Base-by-base conservation (phyloP, 78 protist genomes). In the Diacronema lutheri region DNA sequence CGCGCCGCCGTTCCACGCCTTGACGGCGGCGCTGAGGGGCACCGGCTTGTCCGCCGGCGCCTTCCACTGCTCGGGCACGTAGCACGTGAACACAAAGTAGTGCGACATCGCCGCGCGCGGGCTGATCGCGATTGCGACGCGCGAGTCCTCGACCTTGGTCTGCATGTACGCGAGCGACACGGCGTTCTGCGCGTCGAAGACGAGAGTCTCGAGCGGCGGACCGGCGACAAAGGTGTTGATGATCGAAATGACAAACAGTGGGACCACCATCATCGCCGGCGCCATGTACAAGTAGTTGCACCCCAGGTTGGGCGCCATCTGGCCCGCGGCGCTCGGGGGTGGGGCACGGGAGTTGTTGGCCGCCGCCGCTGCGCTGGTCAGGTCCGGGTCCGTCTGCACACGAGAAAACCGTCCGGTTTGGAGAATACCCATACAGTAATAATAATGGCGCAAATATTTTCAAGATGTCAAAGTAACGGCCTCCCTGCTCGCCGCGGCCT, bases 221-320 rank as follows among this genome's bases (percentile, higher is more conserved):
- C 77, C 77, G 37, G 77, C 77, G 37, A 69, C 77, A 56, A 69
- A 69, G 1, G 38, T 11, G 77, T 69, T 69, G 56, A 69, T 46
- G 33, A 69, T 29, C 56, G 77, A 35, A 56, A 69, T 69, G 57
- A 69, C 19, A 31, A 69, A 69, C 56, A 69, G 77, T 4, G 77
- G 77, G 29, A 69, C 16, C 25, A 69, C 77, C 29, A 69, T 44
- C n/a, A 69, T 44, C 26, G 77, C 50, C 19, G 77, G 77, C n/a
- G 41, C 77, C 56, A 69, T 6, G 77, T 69, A 69, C 31, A 29
- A 0, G 77, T 69, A 69, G 56, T 40, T 35, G 21, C 40, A 44
- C 50, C 50, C 50, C 50, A 44, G n/a, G n/a, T n/a, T n/a, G n/a
- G n/a, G n/a, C n/a, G n/a, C n/a, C n/a, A n/a, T n/a, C n/a, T n/a